Base-by-base conservation (phyloP, 306 rosid species). In the Cicer bijugum region DNA sequence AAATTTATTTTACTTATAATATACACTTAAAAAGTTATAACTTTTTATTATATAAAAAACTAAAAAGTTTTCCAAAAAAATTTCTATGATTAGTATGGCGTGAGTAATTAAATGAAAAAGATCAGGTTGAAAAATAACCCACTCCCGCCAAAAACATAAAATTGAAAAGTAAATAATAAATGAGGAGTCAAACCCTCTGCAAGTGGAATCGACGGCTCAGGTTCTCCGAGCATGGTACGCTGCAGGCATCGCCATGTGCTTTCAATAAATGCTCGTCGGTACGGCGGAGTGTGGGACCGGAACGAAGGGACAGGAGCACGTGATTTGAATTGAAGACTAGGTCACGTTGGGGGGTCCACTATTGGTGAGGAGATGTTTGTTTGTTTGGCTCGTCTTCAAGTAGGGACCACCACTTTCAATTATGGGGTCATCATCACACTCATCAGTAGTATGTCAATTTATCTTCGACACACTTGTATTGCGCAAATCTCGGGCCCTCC, bases 341-440 rank as follows among this genome's bases (percentile, higher is more conserved):
- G 20, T 23, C 63, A 80, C 79, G 86, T 82, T 82, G 82, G 79
- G 68, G 84, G 84, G 79, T n/a, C 82, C 77, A 67, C 50, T 57
- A 17, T 72, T 57, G 66, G 80, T 1, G 48, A 15, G 67, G 69
- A 55, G 69, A 52, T 14, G 38, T 3, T 33, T 8, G 60, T 57
- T n/a, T 67, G 72, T 12, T 76, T 63, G 63, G 51, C 56, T 69
- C 37, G 3, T 60, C 47, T 61, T 61, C 51, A 0, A 0, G 64
- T 61, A 19, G 85, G 86, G 84, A 69, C 85, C 87, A 62, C 77
- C 23, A 4, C 43, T 78, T 62, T 65, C 82, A 86, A 86, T 86
- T 75, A 83, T 83, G 71, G 61, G 55, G 0, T 83, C 82, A 83
- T 86, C 77, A 86, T 85, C 71, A 76, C 67, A 60, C 70, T 73